Base-by-base conservation (phyloP, 345 rosid genomes). In the Cardiospermum halicacabum region DNA sequence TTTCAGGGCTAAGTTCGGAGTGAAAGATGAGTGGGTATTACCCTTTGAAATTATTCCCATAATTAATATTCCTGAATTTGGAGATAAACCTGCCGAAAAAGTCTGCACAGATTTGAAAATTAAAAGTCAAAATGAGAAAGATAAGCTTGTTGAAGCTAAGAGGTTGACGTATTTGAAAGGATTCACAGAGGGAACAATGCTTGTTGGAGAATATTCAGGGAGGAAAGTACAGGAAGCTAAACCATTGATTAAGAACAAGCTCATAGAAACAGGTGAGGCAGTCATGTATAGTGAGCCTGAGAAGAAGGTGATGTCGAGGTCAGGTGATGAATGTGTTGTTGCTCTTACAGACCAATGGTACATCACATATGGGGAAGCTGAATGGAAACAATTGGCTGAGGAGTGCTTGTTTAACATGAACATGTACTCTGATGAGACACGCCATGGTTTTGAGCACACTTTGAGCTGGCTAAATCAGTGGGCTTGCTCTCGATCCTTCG, bases 261-360 rank as follows among this genome's bases (percentile, higher is more conserved):
- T 93, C 42, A 65, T 86, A 37, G 94, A 93, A 78, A 71, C 79
- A 3, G 94, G 96, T 0, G 78, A 83, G 78, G 98, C 89, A 32
- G 75, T 84, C 49, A 60, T 84, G 77, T 90, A 90, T 59, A 90
- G 97, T 66, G 98, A 93, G 74, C 98, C 98, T 19, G 98, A 93
- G 81, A 93, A 90, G 78, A 81, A 74, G 55, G 98, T 93, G 58
- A 81, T 86, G 76, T 93, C 98, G 50, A 83, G 98, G 74, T 93
- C 98, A 0, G 98, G 98, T 49, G 97, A 93, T 80, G 97, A 93
- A 64, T 93, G 98, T 74, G 98, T 93, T 51, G 98, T 90, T 61
- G 98, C 98, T 63, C 93, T 90, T 49, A 93, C 98, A 9, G 98
- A 93, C 67, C 98, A 93, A 74, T 93, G 98, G 98, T 93, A 90